These are phyloP conservation scores for Telopea speciosissima DNA, from an alignment of 177 flowering plant genomes.

Conservation along the genomic window DNA sequence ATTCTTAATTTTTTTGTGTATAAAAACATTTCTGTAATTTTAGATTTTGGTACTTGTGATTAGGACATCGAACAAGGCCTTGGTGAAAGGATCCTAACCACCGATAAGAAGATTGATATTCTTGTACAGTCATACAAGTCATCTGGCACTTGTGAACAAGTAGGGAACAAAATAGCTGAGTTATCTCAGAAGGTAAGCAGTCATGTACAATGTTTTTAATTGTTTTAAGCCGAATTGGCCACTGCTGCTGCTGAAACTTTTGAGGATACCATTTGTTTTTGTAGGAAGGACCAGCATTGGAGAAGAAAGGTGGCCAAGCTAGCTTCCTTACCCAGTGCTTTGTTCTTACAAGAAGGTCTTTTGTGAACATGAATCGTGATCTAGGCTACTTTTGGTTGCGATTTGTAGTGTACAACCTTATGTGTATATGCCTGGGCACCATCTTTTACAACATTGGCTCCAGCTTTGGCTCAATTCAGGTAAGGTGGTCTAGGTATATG, in stretches of 20 bases:
- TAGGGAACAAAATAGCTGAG: slow-evolving; percentile 22
- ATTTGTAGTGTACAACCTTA: slow-evolving; percentile 24
- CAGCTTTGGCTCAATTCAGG: slow-evolving; percentile 32
- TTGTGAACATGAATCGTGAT: slow-evolving; percentile 46
- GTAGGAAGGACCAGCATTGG: slow-evolving; percentile 23
- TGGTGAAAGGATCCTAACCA: slow-evolving; percentile 8
- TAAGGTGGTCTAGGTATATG: not conserved
- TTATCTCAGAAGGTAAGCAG: slow-evolving; percentile 27
- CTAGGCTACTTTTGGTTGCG: slow-evolving; percentile 50
- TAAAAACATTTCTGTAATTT: not conserved
- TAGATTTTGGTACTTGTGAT: slow-evolving; percentile 1
- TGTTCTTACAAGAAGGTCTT: slow-evolving; percentile 45
- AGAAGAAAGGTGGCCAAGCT: slow-evolving; percentile 31
- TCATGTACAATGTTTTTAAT: not conserved
- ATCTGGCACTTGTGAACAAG: slow-evolving; percentile 25
- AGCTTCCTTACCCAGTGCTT: slow-evolving; percentile 27
- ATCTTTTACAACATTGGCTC: slow-evolving; percentile 33
- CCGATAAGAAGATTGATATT: slow-evolving; percentile 35
- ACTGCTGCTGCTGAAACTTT: not conserved
- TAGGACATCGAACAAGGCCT: slow-evolving; percentile 32
- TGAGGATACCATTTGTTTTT: not conserved
- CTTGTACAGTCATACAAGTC: slow-evolving; percentile 38
- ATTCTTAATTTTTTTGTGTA: no score
- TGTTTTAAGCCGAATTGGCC: not conserved
- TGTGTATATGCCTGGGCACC: slow-evolving; percentile 40